Evolutionary conservation across 345 rosid genomes (phyloP), one percentile per base, ranked within the genome.

Genomic region (Cochlearia excelsa): DNA sequence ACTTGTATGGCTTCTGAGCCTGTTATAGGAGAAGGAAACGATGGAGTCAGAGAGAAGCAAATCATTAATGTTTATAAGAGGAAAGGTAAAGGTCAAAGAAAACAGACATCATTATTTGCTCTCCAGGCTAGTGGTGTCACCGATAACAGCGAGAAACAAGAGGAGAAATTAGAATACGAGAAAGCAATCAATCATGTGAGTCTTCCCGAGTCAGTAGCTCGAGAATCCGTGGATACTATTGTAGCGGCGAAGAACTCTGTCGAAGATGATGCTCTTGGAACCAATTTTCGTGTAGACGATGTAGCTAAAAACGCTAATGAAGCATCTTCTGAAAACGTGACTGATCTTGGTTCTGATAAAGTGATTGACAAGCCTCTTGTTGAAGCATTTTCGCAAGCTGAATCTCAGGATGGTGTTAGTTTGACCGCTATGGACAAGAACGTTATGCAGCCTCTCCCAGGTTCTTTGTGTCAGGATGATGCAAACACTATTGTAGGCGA

Each of bases 1-100:
- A 72, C 79, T 75, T 86, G 96, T 75, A 93, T 89, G 99, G 99
- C 97, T 80, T 93, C 97, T 63, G 95, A 78, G 85, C 79, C 86
- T 70, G 74, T 75, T 64, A 85, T 68, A 46, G 87, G 81, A 67
- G 91, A 77, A 16, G 87, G 79, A 67, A 80, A 67, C 57, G 87
- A 78, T 68, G 95, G 78, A 35, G 72, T 72, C 7, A 80, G 76
- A 67, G 91, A 89, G 80, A 89, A 79, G 76, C 86, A 74, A 74
- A 83, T 79, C 63, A 83, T 68, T 46, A 92, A 74, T 67, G 99
- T 92, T 8, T 92, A 92, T 65, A 83, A 77, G 11, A 81, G 99
- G 74, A 92, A 89, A 73, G 78, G 81, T 0, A 70, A 58, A 70
- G 69, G 74, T 30, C 69, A 70, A 30, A 63, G 74, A 35, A 70